These are phyloP conservation scores for Dovyalis caffra DNA, from an alignment of 345 rosid genomes.

Conservation along the genomic window DNA sequence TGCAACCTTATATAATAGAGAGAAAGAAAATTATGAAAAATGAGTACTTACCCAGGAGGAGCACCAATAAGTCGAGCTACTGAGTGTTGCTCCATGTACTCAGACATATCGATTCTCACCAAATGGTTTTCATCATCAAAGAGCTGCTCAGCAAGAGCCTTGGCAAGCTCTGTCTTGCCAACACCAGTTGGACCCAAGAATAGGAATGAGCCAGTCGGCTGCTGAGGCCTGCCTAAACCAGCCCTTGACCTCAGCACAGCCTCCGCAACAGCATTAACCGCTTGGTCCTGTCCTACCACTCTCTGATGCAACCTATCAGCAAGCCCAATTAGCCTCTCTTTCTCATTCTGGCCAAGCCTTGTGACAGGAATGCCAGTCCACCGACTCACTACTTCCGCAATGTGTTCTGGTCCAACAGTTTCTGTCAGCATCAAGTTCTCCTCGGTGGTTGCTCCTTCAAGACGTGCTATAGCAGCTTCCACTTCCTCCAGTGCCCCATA, in stretches of 20 bases:
- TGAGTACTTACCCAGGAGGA: slow-evolving; percentile 69
- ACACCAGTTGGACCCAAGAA: slow-evolving; percentile 98
- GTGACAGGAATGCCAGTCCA: slow-evolving; percentile 96
- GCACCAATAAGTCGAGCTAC: slow-evolving; percentile 75
- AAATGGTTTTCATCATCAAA: slow-evolving; percentile 78
- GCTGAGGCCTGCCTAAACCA: slow-evolving; percentile 90
- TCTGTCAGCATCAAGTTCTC: slow-evolving; percentile 80
- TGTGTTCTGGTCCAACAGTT: slow-evolving; percentile 84
- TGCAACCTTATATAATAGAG: background rate
- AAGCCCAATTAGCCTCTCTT: slow-evolving; percentile 75
- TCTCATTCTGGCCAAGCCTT: slow-evolving; percentile 86
- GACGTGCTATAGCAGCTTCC: slow-evolving; percentile 61
- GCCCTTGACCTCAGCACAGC: slow-evolving; percentile 87
- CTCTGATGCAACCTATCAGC: slow-evolving; percentile 74
- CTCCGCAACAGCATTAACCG: slow-evolving; percentile 76
- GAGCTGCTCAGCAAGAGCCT: slow-evolving; percentile 93
- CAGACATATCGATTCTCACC: slow-evolving; percentile 82
- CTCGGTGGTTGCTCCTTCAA: slow-evolving; percentile 56
- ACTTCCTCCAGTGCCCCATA: slow-evolving; percentile 87
- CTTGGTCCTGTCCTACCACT: slow-evolving; percentile 84
- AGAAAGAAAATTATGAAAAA: too few species aligned
- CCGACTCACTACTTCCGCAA: slow-evolving; percentile 88
- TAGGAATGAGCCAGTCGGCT: slow-evolving; percentile 88
- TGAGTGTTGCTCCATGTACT: slow-evolving; percentile 88
- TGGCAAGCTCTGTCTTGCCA: slow-evolving; percentile 88